Percentiles rank a stretch among this genome's conserved stretches.
Evolutionary conservation across 2,329 filamentous ascomycete species (phyloP).

Genomic region (Xylariaceae sp.): DNA sequence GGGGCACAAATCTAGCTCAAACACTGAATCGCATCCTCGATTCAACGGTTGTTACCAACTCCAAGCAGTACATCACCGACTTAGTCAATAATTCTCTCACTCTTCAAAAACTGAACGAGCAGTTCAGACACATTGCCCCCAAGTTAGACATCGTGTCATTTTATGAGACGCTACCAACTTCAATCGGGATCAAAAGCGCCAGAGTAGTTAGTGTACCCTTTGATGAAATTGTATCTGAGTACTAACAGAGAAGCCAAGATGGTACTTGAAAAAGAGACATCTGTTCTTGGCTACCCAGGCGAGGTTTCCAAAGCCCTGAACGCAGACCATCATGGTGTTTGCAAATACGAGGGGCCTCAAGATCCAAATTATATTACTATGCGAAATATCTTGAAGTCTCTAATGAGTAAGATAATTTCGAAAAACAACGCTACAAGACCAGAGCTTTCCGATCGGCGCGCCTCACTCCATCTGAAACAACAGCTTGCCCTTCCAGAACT

Average conservation of each 20-base stretch:
- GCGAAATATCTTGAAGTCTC: conserved; percentile 27
- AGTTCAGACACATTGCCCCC: conserved; percentile 26
- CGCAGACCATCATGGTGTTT: conserved; percentile 41
- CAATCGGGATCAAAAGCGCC: conserved; percentile 6
- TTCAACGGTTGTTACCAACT: conserved; percentile 7
- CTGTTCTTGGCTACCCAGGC: conserved; percentile 38
- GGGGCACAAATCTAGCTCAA: conserved; percentile 28
- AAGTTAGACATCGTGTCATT: conserved; percentile 25
- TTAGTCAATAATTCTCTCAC: conserved; percentile 22
- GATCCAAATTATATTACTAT: conserved; percentile 38
- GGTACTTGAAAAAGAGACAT: conserved; percentile 34
- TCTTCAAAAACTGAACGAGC: conserved; percentile 26
- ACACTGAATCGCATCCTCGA: conserved; percentile 30
- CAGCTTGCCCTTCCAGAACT: conserved; percentile 11
- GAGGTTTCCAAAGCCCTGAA: conserved; percentile 36
- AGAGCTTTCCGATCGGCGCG: background rate
- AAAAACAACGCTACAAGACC: conserved; percentile 19
- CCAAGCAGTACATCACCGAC: conserved; percentile 30
- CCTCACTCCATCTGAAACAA: conserved; percentile 7
- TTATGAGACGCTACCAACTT: conserved; percentile 24
- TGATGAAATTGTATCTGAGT: background rate
- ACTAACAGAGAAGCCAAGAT: conserved; percentile 8
- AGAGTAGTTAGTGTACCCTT: conserved; percentile 9
- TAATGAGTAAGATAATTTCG: conserved; percentile 12
- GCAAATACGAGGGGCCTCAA: conserved; percentile 22